Evolutionary conservation across 768 basidiomycete genomes (phyloP).

Genomic region (Suillus occidentalis): DNA sequence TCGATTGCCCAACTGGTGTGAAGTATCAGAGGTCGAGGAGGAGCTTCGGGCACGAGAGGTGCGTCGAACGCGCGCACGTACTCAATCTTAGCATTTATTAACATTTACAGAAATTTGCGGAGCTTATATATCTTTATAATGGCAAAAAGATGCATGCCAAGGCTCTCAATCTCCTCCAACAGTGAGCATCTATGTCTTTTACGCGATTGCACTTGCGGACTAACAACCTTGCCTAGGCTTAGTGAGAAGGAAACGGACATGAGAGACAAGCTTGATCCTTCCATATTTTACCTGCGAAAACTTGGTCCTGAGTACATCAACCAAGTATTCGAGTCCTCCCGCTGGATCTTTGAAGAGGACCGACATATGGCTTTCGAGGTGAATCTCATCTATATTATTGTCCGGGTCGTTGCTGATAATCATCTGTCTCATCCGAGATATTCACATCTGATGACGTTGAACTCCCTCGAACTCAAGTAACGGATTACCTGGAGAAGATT

Average conservation of each 20-base stretch:
- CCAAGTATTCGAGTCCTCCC: constrained; percentile 77
- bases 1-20: constrained; percentile 94
- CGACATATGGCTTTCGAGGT: constrained; percentile 77
- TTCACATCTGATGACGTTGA: constrained; percentile 96
- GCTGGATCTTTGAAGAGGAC: constrained; percentile 84
- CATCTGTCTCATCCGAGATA: constrained; percentile 50
- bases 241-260: constrained; percentile 75
- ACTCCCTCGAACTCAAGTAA: constrained; percentile 74
- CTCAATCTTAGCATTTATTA: constrained; percentile 3
- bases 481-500: constrained; percentile 74
- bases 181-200: constrained; percentile 51
- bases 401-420: not conserved
- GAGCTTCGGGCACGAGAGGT: constrained; percentile 80
- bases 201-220: not conserved
- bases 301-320: constrained; percentile 80
- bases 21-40: constrained; percentile 91
- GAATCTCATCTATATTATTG: constrained; percentile 8
- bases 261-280: constrained; percentile 78
- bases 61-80: constrained; percentile 16
- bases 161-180: constrained; percentile 78
- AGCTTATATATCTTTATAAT: constrained; percentile 88
- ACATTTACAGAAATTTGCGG: constrained; percentile 74
- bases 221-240: constrained; percentile 48
- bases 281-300: constrained; percentile 88
- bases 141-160: constrained; percentile 95